Conservation (phyloP, 139 green algal genomes). For the Closterium sp. region DNA sequence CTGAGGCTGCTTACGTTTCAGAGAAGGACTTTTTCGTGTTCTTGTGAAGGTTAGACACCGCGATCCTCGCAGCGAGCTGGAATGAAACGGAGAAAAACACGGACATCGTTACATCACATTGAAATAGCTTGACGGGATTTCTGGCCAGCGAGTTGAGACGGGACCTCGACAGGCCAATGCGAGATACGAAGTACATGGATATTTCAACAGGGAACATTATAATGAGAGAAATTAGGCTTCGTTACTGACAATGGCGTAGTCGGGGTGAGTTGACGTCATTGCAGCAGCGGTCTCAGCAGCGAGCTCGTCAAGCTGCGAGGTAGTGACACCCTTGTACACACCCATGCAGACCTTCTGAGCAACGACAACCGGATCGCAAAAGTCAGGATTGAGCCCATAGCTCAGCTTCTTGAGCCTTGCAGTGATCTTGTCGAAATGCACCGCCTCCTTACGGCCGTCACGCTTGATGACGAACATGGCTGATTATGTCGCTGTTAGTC, state of each 20-base stretch:
- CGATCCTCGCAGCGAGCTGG: constrained; percentile 96
- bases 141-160: no score
- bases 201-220: neutral
- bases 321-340: constrained; percentile 86
- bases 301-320: constrained; percentile 95
- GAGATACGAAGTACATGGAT: neutral
- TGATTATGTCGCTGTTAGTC: neutral
- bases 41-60: constrained; percentile 99
- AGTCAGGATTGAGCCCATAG: constrained; percentile 90
- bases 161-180: neutral
- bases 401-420: constrained; percentile 91
- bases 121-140: neutral
- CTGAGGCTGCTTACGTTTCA: constrained; percentile 57
- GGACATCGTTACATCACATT: neutral
- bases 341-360: constrained; percentile 87
- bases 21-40: constrained; percentile 97
- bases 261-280: constrained; percentile 94
- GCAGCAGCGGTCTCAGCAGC: constrained; percentile 96
- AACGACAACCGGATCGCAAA: constrained; percentile 80
- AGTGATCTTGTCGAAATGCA: constrained; percentile 99
- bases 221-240: neutral
- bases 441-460: constrained; percentile 80
- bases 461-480: constrained; percentile 92
- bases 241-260: constrained; percentile 82
- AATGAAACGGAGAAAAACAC: neutral